Base-by-base conservation (phyloP, 2,329 filamentous ascomycete species). In the Aspergillus felis region DNA sequence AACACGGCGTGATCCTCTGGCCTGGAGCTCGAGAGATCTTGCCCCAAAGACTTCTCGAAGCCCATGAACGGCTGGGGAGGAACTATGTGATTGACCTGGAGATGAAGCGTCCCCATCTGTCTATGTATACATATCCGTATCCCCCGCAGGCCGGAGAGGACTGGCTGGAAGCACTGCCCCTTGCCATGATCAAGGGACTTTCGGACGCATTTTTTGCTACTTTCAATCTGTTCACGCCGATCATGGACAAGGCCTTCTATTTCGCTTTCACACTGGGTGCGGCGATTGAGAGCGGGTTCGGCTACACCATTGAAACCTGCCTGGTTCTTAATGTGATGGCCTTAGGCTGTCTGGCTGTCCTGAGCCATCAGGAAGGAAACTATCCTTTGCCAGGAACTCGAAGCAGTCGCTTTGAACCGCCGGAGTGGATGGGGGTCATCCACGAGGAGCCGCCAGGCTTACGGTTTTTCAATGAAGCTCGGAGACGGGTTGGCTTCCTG, bases 401-500 rank as follows among this genome's bases (percentile, higher is more conserved):
- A 27, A 67, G 64, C 25, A 63, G 57, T 61, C 67, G 64, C 28
- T 75, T 75, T n/a, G 72, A 75, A 42, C 62, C 68, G 3, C 73
- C 73, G 4, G 70, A 72, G 8, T 75, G 73, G 73, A 69, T 74
- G 61, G 66, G 64, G 24, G 71, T 75, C 20, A 68, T 74, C 7
- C 68, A 68, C 47, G 73, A 73, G 58, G 74, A 78, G 32, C 76
- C 76, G 24, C 70, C 78, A 2, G 81, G 81, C 0, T 61, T 83
- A 42, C 78, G 76, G 27, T 83, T 83, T 61, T 82, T 83, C 68
- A 82, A 83, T 55, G 81, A 83, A 64, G 80, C 80, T 6, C 76
- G 81, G 20, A 78, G 77, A 56, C 76, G 81, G 4, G 76, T 81
- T 58, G 81, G 81, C 1, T 81, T 82, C 59, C 68, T 82, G 62